Percentiles rank a stretch among this genome's conserved stretches.
These are phyloP conservation scores for Aspergillus fijiensis DNA, from an alignment of 2,329 filamentous ascomycete species.

Conservation along the genomic window DNA sequence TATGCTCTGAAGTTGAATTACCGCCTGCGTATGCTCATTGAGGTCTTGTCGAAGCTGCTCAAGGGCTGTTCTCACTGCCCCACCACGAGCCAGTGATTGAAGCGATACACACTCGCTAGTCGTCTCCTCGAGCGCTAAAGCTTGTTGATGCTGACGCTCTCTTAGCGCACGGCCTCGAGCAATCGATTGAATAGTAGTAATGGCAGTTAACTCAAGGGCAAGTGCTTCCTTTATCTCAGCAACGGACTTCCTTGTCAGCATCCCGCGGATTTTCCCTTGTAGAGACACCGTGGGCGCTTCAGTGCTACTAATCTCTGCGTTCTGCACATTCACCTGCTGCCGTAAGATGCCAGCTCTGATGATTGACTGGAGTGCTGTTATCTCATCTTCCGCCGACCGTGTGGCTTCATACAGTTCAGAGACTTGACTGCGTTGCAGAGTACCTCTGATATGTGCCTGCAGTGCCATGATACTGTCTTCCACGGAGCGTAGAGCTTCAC, in stretches of 20 bases:
- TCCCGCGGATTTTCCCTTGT: slow-evolving; percentile 62
- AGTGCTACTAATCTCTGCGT: slow-evolving; percentile 47
- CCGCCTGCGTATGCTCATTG: slow-evolving; percentile 25
- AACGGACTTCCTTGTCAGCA: slow-evolving; percentile 42
- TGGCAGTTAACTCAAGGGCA: slow-evolving; percentile 24
- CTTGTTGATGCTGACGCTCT: slow-evolving; percentile 40
- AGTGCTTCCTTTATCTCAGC: slow-evolving; percentile 28
- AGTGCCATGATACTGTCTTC: slow-evolving; percentile 60
- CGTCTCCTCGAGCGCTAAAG: slow-evolving; percentile 43
- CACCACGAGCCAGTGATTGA: slow-evolving; percentile 49
- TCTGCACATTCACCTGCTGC: slow-evolving; percentile 36
- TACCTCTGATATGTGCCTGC: slow-evolving; percentile 50
- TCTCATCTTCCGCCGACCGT: slow-evolving; percentile 51
- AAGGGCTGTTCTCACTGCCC: slow-evolving; percentile 28
- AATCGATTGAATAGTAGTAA: slow-evolving; percentile 39
- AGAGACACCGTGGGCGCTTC: slow-evolving; percentile 51
- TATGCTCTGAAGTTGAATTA: slow-evolving; percentile 36
- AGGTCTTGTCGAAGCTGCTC: slow-evolving; percentile 32
- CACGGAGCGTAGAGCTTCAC: slow-evolving; percentile 62
- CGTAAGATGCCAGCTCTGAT: slow-evolving; percentile 67
- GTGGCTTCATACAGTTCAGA: slow-evolving; percentile 25
- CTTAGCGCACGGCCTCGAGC: slow-evolving; percentile 39
- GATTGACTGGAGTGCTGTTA: slow-evolving; percentile 63
- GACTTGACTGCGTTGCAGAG: slow-evolving; percentile 21
- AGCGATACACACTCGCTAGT: slow-evolving; percentile 44